Conservation (phyloP, 129 eudicot species). For the Saposhnikovia divaricata region DNA sequence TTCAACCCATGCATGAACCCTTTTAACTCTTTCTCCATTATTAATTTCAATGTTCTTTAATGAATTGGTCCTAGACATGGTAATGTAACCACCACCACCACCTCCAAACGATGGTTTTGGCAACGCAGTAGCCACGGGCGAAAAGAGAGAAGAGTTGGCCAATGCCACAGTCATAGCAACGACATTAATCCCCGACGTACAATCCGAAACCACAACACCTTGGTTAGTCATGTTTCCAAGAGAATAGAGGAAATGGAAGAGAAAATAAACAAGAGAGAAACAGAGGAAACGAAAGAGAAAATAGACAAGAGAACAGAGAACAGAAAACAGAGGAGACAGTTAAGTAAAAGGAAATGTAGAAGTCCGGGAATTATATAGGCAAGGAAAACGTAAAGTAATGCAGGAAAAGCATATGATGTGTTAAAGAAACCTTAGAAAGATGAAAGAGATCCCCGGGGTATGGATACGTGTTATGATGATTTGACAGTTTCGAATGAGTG, state of each 20-base stretch:
- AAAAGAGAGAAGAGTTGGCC: conserved; percentile 26
- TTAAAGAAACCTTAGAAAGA: not conserved
- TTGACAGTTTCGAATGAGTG: not conserved
- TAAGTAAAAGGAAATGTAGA: not conserved
- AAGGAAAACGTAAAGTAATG: not conserved
- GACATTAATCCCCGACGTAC: conserved; percentile 42
- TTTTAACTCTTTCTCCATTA: conserved; percentile 17
- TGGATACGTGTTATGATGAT: not conserved
- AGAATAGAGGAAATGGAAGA: not conserved
- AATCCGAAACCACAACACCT: conserved; percentile 46
- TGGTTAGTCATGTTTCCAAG: conserved; percentile 39
- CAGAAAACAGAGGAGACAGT: not conserved
- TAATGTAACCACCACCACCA: not conserved
- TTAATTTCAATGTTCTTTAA: conserved; percentile 35
- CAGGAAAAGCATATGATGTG: conserved; percentile 14
- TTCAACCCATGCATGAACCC: conserved; percentile 50
- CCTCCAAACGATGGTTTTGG: conserved; percentile 20
- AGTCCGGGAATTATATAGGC: not conserved
- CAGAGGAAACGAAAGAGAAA: not conserved
- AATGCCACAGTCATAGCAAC: conserved; percentile 27
- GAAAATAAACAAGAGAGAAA: not conserved
- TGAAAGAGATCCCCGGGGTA: not conserved
- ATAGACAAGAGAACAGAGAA: not conserved
- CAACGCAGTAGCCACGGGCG: conserved; percentile 15
- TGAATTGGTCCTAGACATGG: conserved; percentile 22